phyloP scores from a whole-genome alignment of 805 yeast species.

The Candida manassasensis region DNA sequence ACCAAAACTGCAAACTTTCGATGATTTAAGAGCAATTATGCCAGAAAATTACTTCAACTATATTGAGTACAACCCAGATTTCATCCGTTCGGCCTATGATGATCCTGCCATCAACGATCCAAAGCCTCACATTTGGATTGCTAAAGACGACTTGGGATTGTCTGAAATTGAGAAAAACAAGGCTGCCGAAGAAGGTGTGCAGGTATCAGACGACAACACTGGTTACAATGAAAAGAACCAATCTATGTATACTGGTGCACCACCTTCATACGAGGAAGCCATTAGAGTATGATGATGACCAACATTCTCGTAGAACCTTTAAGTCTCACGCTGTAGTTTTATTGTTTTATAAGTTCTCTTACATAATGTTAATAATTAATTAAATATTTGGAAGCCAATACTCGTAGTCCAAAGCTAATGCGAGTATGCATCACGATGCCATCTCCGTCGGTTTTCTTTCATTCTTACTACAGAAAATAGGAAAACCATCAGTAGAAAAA shows the following conservation, averaged over 20 bases:
- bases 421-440: no score
- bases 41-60: slow-evolving; percentile 40
- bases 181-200: slow-evolving; percentile 51
- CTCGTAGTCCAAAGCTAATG: no score
- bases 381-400: no score
- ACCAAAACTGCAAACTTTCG: slow-evolving; percentile 47
- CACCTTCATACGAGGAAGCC: slow-evolving; percentile 62
- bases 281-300: slow-evolving; percentile 34
- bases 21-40: slow-evolving; percentile 38
- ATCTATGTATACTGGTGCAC: slow-evolving; percentile 53
- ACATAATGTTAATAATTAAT: not conserved
- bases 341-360: not conserved
- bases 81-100: slow-evolving; percentile 41
- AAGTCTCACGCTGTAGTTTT: no score
- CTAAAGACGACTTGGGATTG: slow-evolving; percentile 64
- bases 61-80: slow-evolving; percentile 38
- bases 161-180: slow-evolving; percentile 53
- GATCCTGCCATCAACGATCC: slow-evolving; percentile 55
- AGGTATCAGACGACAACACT: slow-evolving; percentile 56
- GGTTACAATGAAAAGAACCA: slow-evolving; percentile 54
- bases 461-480: no score
- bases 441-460: no score
- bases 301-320: no score
- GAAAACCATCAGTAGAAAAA: no score
- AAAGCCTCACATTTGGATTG: slow-evolving; percentile 67